Evolutionary conservation across 306 rosid species (phyloP).

Genomic region (Medicago lupulina): DNA sequence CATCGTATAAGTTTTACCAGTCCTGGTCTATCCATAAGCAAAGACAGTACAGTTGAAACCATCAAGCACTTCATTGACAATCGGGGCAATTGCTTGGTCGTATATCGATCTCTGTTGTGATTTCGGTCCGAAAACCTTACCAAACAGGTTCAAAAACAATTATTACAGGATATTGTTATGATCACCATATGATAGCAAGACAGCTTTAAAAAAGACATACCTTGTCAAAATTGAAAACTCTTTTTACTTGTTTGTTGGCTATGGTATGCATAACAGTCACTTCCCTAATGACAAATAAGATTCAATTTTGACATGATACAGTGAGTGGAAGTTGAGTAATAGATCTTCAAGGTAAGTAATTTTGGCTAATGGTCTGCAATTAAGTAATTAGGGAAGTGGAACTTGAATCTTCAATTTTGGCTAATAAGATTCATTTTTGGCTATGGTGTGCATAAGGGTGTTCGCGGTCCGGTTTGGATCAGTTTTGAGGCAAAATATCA

Average conservation of each 20-base stretch:
- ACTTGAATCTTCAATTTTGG: too few relatives aligned
- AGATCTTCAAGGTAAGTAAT: too few relatives aligned
- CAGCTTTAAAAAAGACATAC: constrained; percentile 44
- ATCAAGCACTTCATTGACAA: constrained; percentile 93
- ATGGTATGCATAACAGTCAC: constrained; percentile 80
- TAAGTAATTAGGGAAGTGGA: too few relatives aligned
- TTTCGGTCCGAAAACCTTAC: constrained; percentile 91
- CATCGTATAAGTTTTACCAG: constrained; percentile 99
- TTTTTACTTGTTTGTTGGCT: constrained; percentile 86
- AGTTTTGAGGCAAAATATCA: too few relatives aligned
- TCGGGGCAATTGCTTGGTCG: constrained; percentile 91
- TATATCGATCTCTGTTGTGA: constrained; percentile 90
- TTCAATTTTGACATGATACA: too few relatives aligned
- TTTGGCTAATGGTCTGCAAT: too few relatives aligned
- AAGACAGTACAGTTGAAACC: constrained; percentile 97
- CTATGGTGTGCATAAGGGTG: too few relatives aligned
- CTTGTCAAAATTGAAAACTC: constrained; percentile 88
- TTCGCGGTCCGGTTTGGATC: too few relatives aligned
- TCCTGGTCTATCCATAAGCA: constrained; percentile 97
- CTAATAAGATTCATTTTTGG: too few relatives aligned
- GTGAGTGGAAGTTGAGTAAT: too few relatives aligned
- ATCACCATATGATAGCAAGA: constrained; percentile 1
- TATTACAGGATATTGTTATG: not conserved
- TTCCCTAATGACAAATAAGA: too few relatives aligned
- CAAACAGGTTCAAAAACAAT: constrained; percentile 14